Conservation (phyloP, 2,329 filamentous ascomycete species). For the Echinosphaeria canescens region DNA sequence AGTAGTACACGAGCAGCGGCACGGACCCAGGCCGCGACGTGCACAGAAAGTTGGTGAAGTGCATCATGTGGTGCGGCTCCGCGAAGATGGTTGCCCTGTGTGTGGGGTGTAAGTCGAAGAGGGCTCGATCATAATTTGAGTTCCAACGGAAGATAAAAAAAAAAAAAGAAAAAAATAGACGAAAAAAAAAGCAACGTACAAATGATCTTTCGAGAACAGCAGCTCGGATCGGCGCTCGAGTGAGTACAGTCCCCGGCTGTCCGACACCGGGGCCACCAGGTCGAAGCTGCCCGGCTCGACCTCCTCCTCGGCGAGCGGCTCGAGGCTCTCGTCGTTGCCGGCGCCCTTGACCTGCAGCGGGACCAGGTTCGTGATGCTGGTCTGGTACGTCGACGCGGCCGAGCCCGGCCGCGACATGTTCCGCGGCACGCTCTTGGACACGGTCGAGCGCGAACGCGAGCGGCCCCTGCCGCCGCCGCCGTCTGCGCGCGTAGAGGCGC, state of each 20-base stretch:
- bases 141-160: too few relatives aligned
- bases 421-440: too few relatives aligned
- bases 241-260: slow-evolving; percentile 14
- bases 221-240: slow-evolving; percentile 31
- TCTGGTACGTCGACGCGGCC: slow-evolving; percentile 4
- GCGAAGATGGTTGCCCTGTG: too few relatives aligned
- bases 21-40: slow-evolving; percentile 36
- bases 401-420: slow-evolving; percentile 2
- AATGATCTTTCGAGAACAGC: slow-evolving; percentile 31
- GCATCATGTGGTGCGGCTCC: slow-evolving; percentile 11
- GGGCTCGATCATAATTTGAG: too few relatives aligned
- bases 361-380: slow-evolving; percentile 4
- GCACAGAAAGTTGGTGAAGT: slow-evolving; percentile 46
- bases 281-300: slow-evolving; percentile 28
- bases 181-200: too few relatives aligned
- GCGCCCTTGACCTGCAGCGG: slow-evolving; percentile 24
- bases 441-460: too few relatives aligned
- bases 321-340: slow-evolving; percentile 32
- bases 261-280: slow-evolving; percentile 14
- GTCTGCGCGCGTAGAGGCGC: too few relatives aligned
- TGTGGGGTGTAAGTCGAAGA: too few relatives aligned
- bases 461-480: too few relatives aligned
- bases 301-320: slow-evolving; percentile 14
- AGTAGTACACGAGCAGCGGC: slow-evolving; percentile 46
- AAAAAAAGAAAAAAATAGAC: too few relatives aligned